Percentiles rank a stretch among this genome's conserved stretches.
These are phyloP conservation scores for Eimeria brunetti DNA, from an alignment of 169 alveolate genomes.

Conservation along the genomic window DNA sequence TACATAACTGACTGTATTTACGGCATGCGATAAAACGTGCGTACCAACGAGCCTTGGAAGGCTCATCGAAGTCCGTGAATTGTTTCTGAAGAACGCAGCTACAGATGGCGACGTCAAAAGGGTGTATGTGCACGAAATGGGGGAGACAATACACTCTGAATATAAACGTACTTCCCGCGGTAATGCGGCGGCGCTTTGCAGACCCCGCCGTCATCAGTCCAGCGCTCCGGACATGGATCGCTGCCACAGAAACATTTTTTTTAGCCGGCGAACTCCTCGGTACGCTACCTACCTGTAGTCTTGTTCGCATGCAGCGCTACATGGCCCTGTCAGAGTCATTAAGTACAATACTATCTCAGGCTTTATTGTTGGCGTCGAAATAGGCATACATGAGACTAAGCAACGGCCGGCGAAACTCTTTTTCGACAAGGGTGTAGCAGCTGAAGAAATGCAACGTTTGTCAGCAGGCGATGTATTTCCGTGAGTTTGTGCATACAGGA, in stretches of 20 bases:
- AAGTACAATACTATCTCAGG: not conserved
- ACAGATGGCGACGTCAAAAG: not conserved
- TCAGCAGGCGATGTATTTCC: not conserved
- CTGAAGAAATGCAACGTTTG: not conserved
- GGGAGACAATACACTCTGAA: not conserved
- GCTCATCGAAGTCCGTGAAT: constrained; percentile 63
- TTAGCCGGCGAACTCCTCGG: not conserved
- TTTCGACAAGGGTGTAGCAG: constrained; percentile 53
- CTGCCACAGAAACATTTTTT: not conserved
- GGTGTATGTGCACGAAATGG: not conserved
- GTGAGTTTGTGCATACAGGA: not conserved
- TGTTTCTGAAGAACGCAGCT: constrained; percentile 75
- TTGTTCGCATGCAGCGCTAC: constrained; percentile 26
- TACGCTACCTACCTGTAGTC: constrained; percentile 44
- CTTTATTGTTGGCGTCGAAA: too few relatives aligned
- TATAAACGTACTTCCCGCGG: constrained; percentile 18
- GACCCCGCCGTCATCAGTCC: constrained; percentile 32
- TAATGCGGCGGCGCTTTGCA: constrained; percentile 60
- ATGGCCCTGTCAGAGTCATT: constrained; percentile 43
- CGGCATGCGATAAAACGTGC: not conserved
- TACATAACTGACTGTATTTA: not conserved
- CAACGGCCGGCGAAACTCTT: constrained; percentile 49
- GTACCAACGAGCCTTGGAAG: constrained; percentile 74
- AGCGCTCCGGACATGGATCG: constrained; percentile 46
- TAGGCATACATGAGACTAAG: constrained; percentile 30